Conservation (phyloP, 2,329 filamentous ascomycete species). For the Aureobasidium sp. region DNA sequence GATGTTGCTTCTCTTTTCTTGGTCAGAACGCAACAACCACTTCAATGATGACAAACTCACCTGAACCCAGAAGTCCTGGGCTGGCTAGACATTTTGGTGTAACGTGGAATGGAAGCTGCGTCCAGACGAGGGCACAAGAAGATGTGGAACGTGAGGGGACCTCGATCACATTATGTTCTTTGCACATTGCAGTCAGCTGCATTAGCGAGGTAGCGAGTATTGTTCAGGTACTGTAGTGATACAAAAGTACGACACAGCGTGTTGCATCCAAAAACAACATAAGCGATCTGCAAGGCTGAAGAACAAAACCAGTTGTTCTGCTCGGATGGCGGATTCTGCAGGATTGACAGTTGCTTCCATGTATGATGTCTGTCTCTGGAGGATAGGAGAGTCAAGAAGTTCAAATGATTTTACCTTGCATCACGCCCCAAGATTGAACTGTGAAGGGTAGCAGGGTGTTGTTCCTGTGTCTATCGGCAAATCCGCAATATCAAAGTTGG, state of each 20-base stretch:
- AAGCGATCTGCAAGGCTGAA: not conserved
- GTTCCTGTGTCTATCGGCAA: no score
- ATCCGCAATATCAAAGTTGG: no score
- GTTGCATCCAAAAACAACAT: not conserved
- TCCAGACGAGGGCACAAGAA: not conserved
- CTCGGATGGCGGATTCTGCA: no score
- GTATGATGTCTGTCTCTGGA: no score
- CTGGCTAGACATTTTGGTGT: constrained; percentile 11
- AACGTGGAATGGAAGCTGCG: not conserved
- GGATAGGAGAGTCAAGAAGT: no score
- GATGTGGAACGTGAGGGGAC: not conserved
- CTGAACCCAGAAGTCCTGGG: constrained; percentile 13
- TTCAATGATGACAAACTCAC: not conserved
- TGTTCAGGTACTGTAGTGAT: not conserved
- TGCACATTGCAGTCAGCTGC: not conserved
- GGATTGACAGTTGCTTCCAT: no score
- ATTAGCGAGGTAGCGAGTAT: not conserved
- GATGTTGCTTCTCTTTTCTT: not conserved
- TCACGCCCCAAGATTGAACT: no score
- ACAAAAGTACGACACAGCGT: not conserved
- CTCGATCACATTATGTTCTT: not conserved
- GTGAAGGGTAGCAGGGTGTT: no score
- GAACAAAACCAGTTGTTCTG: no score
- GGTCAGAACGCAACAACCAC: not conserved
- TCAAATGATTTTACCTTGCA: no score